Evolutionary conservation across 2,329 filamentous ascomycete species (phyloP), one percentile per base, ranked within the genome.

Genomic region (Aureobasidium leucospermi): DNA sequence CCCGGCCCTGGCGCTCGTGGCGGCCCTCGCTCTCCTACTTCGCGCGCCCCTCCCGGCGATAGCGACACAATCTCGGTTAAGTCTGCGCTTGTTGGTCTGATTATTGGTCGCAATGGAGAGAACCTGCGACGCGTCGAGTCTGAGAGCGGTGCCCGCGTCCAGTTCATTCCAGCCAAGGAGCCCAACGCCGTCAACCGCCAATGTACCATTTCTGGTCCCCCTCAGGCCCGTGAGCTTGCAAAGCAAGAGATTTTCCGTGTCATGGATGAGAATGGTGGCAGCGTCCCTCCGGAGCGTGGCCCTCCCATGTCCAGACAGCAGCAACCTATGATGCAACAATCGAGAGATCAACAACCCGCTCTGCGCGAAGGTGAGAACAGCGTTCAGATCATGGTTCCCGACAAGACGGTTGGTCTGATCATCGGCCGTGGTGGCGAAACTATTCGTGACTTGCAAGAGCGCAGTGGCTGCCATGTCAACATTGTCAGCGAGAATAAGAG

Each of bases 381-480:
- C 69, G 85, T 91, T 70, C 90, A 96, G 74, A 95, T 96, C 68
- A 94, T 96, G 89, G 91, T 96, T 16, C 91, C 91, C 48, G 91
- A 96, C 75, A 87, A 90, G 68, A 96, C 91, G 8, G 91, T 96
- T 62, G 91, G 91, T 55, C 79, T 96, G 47, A 96, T 96, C 67
- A 96, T 96, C 69, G 91, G 91, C n/a, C 88, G 91, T 65, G 90
- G 90, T 42, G 91, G 91, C 61, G 91, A 96, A 75, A 96, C 91
- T 1, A 96, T 96, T 68, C 86, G 90, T 69, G 91, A 96, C 70
- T 79, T 96, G 28, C 92, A 96, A 75, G 91, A 96, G 72, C 83
- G 89, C 63, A 94, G 89, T 67, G 89, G 89, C n/a, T 96, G 91
- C 72, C 92, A 96, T 73, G 90, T 96, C 72, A 96, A 96, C 73